Conservation (phyloP, 495 filamentous ascomycete species). For the Podospora tetraspora region DNA sequence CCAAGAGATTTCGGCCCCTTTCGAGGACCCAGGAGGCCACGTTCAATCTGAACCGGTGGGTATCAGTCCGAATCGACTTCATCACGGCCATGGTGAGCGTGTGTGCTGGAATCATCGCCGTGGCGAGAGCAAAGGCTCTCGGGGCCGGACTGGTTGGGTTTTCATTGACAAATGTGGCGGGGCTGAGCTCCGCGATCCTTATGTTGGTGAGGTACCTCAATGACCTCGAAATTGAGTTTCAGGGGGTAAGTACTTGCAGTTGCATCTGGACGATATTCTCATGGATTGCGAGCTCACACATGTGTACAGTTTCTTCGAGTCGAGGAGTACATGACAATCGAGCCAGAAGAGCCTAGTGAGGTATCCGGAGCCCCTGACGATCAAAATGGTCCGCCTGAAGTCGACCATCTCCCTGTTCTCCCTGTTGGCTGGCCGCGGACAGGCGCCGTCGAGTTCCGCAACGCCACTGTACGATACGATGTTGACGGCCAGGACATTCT, state of each 20-base stretch:
- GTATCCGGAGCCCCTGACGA: background rate
- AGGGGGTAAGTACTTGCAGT: conserved; percentile 31
- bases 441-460: conserved; percentile 45
- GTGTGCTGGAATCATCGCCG: conserved; percentile 42
- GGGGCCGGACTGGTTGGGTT: conserved; percentile 46
- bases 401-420: conserved; percentile 28
- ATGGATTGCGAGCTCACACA: background rate
- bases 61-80: conserved; percentile 44
- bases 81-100: conserved; percentile 44
- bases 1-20: conserved; percentile 37
- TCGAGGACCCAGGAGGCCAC: conserved; percentile 39
- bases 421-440: conserved; percentile 40
- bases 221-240: conserved; percentile 46
- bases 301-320: conserved; percentile 40
- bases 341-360: conserved; percentile 39
- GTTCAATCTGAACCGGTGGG: conserved; percentile 49
- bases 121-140: conserved; percentile 36
- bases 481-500: conserved; percentile 45
- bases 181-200: conserved; percentile 44
- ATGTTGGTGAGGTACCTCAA: conserved; percentile 43
- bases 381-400: background rate
- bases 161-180: conserved; percentile 45
- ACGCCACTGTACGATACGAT: conserved; percentile 48
- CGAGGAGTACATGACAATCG: conserved; percentile 42
- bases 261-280: background rate